phyloP scores from a whole-genome alignment of 306 rosid species.

The Oxytropis ochrocephala region DNA sequence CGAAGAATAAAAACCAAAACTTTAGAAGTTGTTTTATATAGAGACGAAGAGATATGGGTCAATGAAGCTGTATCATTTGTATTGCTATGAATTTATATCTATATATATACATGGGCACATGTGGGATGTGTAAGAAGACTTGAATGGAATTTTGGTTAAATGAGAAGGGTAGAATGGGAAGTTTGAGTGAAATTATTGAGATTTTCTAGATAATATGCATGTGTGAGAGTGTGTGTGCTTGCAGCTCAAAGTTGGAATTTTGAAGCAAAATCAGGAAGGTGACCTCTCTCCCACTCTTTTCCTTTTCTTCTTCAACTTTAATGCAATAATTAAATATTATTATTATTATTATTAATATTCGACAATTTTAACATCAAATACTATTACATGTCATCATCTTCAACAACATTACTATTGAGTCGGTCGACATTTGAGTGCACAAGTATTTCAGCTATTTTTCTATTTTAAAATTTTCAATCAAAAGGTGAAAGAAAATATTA shows the following conservation, averaged over 20 bases:
- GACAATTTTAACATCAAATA: too few species aligned
- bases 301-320: background rate
- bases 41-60: constrained; percentile 35
- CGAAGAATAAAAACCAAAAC: constrained; percentile 33
- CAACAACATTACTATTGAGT: too few species aligned
- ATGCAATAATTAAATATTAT: background rate
- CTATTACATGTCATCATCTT: too few species aligned
- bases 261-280: constrained; percentile 73
- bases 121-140: constrained; percentile 26
- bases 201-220: constrained; percentile 28
- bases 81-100: constrained; percentile 38
- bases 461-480: too few species aligned
- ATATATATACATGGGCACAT: background rate
- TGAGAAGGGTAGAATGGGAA: constrained; percentile 37
- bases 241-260: constrained; percentile 61
- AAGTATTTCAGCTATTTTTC: too few species aligned
- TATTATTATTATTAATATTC: background rate
- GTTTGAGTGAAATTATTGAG: constrained; percentile 8
- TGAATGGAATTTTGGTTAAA: constrained; percentile 9
- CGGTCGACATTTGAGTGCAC: too few species aligned
- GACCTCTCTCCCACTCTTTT: constrained; percentile 77
- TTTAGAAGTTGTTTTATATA: constrained; percentile 20
- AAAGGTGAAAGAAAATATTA: too few species aligned
- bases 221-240: constrained; percentile 43
- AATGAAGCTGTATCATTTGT: constrained; percentile 25